Percentiles rank a stretch among this genome's conserved stretches.
These are phyloP conservation scores for Aspergillus luchuensis DNA, from an alignment of 2,329 filamentous ascomycete species.

Conservation along the genomic window DNA sequence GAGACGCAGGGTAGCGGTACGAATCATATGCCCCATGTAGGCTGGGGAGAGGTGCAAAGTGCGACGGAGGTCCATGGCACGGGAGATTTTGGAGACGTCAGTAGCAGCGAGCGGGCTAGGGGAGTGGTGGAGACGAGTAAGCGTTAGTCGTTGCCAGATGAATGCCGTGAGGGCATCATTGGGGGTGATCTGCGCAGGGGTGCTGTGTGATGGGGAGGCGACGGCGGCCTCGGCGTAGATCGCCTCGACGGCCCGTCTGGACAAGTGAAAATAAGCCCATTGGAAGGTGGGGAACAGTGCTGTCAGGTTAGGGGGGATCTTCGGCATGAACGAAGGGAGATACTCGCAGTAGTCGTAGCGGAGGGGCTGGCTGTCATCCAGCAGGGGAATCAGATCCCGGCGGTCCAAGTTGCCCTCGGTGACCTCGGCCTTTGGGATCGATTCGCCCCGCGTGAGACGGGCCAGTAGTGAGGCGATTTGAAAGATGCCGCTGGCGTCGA, in stretches of 20 bases:
- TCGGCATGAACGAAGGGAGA: background rate
- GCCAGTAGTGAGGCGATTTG: slow-evolving; percentile 23
- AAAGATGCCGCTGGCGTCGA: slow-evolving; percentile 26
- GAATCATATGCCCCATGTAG: slow-evolving; percentile 28
- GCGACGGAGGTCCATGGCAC: slow-evolving; percentile 24
- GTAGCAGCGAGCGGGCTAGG: background rate
- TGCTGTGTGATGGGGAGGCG: background rate
- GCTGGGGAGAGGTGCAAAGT: slow-evolving; percentile 16
- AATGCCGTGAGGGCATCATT: slow-evolving; percentile 27
- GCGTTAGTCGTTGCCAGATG: slow-evolving; percentile 20
- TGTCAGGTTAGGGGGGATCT: background rate
- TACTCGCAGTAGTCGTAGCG: slow-evolving; percentile 20
- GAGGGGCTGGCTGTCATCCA: slow-evolving; percentile 12
- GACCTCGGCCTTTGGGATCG: slow-evolving; percentile 15
- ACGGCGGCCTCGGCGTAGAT: slow-evolving; percentile 9
- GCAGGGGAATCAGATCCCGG: slow-evolving; percentile 17
- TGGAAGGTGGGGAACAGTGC: slow-evolving; percentile 8
- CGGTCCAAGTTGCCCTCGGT: slow-evolving; percentile 24
- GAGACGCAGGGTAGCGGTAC: slow-evolving; percentile 15
- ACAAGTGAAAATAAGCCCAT: slow-evolving; percentile 18
- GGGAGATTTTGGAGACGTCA: slow-evolving; percentile 15
- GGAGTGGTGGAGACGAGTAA: slow-evolving; percentile 8
- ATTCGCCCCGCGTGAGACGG: slow-evolving; percentile 9
- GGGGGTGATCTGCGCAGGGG: slow-evolving; percentile 16
- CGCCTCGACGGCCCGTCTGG: background rate